phyloP scores from a whole-genome alignment of 306 rosid genomes.

The Vigna nakashimae region DNA sequence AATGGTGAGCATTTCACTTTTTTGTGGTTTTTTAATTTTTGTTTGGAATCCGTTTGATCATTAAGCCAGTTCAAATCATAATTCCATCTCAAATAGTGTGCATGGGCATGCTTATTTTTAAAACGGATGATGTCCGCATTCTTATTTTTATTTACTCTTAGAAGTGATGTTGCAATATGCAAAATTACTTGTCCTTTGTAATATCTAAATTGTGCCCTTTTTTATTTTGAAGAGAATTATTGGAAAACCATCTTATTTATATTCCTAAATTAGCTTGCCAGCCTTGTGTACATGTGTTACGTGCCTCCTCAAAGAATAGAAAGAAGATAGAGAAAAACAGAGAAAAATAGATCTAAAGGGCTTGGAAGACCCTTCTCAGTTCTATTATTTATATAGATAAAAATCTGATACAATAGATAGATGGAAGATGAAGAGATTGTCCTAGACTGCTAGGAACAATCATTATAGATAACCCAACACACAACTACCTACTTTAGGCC shows the following conservation, averaged over 20 bases:
- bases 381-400: too few species aligned
- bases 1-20: conserved; percentile 67
- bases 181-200: background rate
- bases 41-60: conserved; percentile 11
- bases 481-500: too few species aligned
- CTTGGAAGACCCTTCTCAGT: too few species aligned
- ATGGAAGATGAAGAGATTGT: too few species aligned
- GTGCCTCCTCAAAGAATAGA: too few species aligned
- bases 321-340: too few species aligned
- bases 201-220: conserved; percentile 15
- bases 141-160: background rate
- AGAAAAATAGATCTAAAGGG: too few species aligned
- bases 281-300: too few species aligned
- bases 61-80: conserved; percentile 5
- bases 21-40: conserved; percentile 2
- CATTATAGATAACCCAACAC: too few species aligned
- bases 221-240: background rate
- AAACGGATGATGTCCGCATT: conserved; percentile 31
- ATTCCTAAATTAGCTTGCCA: too few species aligned
- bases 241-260: background rate
- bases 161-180: conserved; percentile 4
- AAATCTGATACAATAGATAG: too few species aligned
- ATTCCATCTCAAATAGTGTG: conserved; percentile 13
- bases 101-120: conserved; percentile 17
- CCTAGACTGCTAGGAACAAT: too few species aligned